A percentile compares a stretch with the other conserved stretches of the same genome.
Evolutionary conservation across 1,284 basidiomycete species (phyloP).

Genomic region (Ustilago crameri): DNA sequence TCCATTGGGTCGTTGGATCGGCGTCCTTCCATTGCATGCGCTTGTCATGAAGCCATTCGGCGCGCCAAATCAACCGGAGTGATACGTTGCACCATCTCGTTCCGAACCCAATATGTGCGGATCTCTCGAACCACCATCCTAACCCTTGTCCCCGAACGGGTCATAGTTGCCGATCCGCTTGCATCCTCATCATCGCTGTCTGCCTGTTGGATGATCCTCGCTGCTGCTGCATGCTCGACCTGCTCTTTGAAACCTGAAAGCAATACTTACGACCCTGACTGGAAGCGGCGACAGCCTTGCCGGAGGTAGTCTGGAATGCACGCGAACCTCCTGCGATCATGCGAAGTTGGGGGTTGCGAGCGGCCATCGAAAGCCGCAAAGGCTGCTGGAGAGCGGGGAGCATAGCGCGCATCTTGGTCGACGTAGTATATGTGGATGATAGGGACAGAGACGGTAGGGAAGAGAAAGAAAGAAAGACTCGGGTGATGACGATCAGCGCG

Average conservation of each 20-base stretch:
- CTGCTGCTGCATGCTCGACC: background rate
- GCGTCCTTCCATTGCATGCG: no score
- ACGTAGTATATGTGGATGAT: background rate
- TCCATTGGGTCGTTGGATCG: no score
- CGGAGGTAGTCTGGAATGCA: slow-evolving; percentile 45
- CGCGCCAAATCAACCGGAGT: no score
- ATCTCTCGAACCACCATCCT: no score
- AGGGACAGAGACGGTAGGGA: background rate
- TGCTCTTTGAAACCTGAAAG: background rate
- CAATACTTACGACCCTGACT: slow-evolving; percentile 49
- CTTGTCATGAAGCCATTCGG: no score
- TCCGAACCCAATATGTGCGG: no score
- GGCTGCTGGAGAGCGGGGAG: slow-evolving; percentile 48
- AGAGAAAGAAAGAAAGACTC: slow-evolving; percentile 1
- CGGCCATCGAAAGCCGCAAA: slow-evolving; percentile 51
- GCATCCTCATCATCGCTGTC: no score
- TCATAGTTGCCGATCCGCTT: no score
- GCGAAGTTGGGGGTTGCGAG: slow-evolving; percentile 54
- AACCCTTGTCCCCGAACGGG: no score
- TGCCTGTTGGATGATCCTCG: background rate
- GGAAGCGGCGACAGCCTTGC: slow-evolving; percentile 39
- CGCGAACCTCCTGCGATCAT: slow-evolving; percentile 55
- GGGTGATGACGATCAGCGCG: background rate
- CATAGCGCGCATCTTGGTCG: slow-evolving; percentile 34
- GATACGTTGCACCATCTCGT: no score